Conservation (phyloP, 495 filamentous ascomycete species). For the Talaromyces liani region DNA sequence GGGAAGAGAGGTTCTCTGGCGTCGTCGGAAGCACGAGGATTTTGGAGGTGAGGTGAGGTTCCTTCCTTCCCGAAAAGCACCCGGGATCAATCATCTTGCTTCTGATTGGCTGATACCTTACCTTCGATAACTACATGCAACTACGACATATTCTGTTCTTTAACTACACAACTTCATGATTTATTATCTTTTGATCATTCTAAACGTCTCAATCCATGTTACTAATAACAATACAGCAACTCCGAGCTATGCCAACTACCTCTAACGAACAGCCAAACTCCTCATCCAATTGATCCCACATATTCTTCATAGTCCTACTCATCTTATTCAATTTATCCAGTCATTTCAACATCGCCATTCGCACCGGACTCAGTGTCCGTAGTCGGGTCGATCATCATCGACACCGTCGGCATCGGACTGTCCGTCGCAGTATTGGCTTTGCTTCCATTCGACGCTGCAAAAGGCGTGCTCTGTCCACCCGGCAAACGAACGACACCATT, state of each 20-base stretch:
- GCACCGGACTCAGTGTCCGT: constrained; percentile 5
- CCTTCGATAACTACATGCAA: neutral
- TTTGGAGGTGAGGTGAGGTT: constrained; percentile 27
- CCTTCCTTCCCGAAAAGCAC: constrained; percentile 26
- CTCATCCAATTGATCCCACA: constrained; percentile 6
- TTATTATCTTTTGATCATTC: too few relatives aligned
- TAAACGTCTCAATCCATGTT: neutral
- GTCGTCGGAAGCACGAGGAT: constrained; percentile 15
- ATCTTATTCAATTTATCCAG: constrained; percentile 22
- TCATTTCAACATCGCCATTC: constrained; percentile 54
- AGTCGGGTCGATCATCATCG: constrained; percentile 31
- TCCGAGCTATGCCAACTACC: neutral
- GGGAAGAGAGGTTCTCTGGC: constrained; percentile 13
- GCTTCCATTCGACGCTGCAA: neutral
- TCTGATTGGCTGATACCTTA: constrained; percentile 31
- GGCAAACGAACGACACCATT: constrained; percentile 23
- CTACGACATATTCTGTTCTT: too few relatives aligned
- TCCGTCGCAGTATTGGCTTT: neutral
- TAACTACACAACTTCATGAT: neutral
- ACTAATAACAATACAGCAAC: neutral
- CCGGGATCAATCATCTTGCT: constrained; percentile 35
- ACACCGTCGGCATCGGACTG: constrained; percentile 6
- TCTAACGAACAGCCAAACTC: neutral
- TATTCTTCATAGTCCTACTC: neutral
- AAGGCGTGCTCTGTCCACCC: constrained; percentile 1